These are phyloP conservation scores for Teratosphaeria nubilosa DNA, from an alignment of 2,329 filamentous ascomycete genomes.

Conservation along the genomic window DNA sequence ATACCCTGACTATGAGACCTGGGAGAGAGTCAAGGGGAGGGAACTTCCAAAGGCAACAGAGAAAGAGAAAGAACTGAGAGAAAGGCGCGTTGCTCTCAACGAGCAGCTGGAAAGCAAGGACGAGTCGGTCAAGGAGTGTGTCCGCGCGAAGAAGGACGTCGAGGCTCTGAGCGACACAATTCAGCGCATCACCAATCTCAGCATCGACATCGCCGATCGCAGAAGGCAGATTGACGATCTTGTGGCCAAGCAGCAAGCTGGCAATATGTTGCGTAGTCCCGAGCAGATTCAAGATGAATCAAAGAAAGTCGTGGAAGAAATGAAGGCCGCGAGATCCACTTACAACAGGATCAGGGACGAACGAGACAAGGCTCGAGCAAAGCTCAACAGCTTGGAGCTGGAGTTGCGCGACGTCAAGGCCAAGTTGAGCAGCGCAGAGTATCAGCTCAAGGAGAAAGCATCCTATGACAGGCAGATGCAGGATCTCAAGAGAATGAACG, in stretches of 20 bases:
- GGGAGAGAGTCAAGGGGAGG: constrained; percentile 52
- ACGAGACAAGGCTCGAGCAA: constrained; percentile 59
- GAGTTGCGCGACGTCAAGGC: constrained; percentile 65
- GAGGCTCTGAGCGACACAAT: constrained; percentile 70
- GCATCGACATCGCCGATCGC: constrained; percentile 61
- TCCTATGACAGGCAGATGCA: constrained; percentile 62
- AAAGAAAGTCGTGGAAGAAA: constrained; percentile 55
- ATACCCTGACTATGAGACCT: constrained; percentile 62
- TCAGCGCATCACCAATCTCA: constrained; percentile 60
- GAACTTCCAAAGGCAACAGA: constrained; percentile 62
- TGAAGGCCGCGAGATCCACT: constrained; percentile 52
- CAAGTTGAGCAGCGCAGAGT: constrained; percentile 58
- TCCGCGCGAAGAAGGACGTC: constrained; percentile 59
- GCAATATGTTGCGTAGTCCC: constrained; percentile 55
- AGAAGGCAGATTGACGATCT: constrained; percentile 66
- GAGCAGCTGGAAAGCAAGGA: constrained; percentile 53
- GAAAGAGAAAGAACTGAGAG: constrained; percentile 47
- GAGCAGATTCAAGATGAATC: constrained; percentile 78
- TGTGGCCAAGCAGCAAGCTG: constrained; percentile 62
- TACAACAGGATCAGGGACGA: constrained; percentile 59
- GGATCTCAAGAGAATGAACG: constrained; percentile 57
- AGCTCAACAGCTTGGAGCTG: constrained; percentile 57
- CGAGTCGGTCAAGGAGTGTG: constrained; percentile 49
- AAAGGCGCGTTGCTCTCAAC: constrained; percentile 29
- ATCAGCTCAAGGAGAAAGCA: constrained; percentile 73